Evolutionary conservation across 768 basidiomycete genomes (phyloP).

Genomic region (Lenzites betulinus): DNA sequence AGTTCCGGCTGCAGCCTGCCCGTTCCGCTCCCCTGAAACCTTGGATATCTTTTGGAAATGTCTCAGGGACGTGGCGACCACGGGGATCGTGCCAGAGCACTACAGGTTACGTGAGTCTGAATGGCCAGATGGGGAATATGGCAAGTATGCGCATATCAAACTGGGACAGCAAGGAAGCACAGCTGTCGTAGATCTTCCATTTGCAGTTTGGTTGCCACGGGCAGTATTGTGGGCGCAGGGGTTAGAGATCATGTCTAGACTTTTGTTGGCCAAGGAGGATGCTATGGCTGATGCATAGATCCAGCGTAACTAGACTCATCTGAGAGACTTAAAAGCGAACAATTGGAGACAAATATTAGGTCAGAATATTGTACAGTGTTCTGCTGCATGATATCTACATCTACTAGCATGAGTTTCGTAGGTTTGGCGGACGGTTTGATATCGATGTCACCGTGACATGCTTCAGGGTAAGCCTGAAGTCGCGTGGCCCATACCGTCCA

Average conservation of each 20-base stretch:
- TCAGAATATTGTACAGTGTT: no score
- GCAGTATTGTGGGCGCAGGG: not conserved
- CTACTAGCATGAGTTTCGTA: no score
- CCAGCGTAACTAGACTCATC: no score
- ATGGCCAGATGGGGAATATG: not conserved
- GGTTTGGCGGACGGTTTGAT: no score
- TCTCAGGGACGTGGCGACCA: not conserved
- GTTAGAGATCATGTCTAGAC: not conserved
- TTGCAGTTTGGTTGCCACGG: not conserved
- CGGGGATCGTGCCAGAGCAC: not conserved
- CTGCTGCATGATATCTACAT: no score
- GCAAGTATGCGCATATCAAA: not conserved
- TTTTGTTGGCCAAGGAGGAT: no score
- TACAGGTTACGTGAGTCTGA: not conserved
- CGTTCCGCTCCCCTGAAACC: not conserved
- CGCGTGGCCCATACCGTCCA: no score
- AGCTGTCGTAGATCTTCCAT: not conserved
- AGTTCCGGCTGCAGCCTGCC: not conserved
- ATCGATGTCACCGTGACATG: no score
- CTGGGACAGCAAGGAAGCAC: not conserved
- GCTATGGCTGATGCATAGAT: no score
- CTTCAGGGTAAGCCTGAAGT: no score
- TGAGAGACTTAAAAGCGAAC: no score
- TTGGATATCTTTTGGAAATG: not conserved
- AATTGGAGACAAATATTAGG: no score